Conservation (phyloP, 352 stramenopile genomes). For the Pythium myriotylum region DNA sequence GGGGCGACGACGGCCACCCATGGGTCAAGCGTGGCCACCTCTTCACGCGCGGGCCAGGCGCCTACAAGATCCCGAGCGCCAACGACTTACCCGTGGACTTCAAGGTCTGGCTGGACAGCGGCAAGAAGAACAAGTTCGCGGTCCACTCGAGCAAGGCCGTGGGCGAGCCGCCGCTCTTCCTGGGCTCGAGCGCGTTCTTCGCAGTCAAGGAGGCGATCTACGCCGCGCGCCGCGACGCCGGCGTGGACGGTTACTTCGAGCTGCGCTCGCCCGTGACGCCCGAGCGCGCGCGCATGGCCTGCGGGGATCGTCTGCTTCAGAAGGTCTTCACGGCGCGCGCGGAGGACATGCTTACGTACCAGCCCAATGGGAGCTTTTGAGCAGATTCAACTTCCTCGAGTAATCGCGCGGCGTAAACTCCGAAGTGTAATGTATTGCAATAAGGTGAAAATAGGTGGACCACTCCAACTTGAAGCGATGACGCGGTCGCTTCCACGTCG, state of each 20-base stretch:
- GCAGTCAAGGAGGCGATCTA: slow-evolving; percentile 95
- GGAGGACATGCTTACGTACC: slow-evolving; percentile 62
- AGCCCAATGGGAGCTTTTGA: slow-evolving; percentile 73
- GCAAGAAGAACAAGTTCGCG: slow-evolving; percentile 93
- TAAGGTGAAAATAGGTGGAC: too few relatives aligned
- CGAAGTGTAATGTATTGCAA: not conserved
- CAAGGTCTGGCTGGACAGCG: slow-evolving; percentile 93
- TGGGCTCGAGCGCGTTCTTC: slow-evolving; percentile 94
- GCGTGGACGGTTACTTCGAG: slow-evolving; percentile 65
- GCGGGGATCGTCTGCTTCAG: slow-evolving; percentile 60
- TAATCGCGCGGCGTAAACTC: not conserved
- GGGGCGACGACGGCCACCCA: slow-evolving; percentile 92
- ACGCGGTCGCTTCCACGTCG: slow-evolving; percentile 19
- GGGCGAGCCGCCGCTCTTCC: slow-evolving; percentile 95
- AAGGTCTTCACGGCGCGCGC: slow-evolving; percentile 70
- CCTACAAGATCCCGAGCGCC: slow-evolving; percentile 97
- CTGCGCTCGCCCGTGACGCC: slow-evolving; percentile 80
- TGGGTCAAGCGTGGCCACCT: slow-evolving; percentile 93
- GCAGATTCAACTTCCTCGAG: too few relatives aligned
- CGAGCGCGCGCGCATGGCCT: slow-evolving; percentile 86
- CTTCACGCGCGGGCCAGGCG: slow-evolving; percentile 94
- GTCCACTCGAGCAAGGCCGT: slow-evolving; percentile 97
- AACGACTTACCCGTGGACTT: slow-evolving; percentile 96
- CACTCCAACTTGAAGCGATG: slow-evolving; percentile 34
- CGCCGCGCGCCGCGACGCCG: slow-evolving; percentile 70